These are phyloP conservation scores for Rhizoctonia solani DNA, from an alignment of 1,284 basidiomycete genomes.

Conservation along the genomic window DNA sequence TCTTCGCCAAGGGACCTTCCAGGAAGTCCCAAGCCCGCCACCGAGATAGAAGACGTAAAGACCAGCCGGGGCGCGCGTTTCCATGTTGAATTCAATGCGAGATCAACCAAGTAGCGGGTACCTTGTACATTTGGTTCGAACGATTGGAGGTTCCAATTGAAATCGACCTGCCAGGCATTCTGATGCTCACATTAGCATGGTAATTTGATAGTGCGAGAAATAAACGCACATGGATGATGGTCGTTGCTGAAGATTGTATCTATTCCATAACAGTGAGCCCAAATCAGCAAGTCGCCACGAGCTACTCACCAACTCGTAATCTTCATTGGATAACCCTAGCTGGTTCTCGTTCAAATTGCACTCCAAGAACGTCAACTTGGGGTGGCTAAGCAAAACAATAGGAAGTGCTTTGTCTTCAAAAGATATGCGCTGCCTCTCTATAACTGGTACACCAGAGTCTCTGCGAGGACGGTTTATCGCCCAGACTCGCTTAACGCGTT, in stretches of 20 bases:
- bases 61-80: constrained; percentile 35
- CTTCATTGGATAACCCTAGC: constrained; percentile 4
- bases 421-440: constrained; percentile 11
- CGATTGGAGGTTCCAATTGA: constrained; percentile 37
- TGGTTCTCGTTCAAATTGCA: not conserved
- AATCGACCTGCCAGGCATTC: constrained; percentile 39
- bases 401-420: constrained; percentile 18
- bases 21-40: constrained; percentile 22
- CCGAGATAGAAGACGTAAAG: constrained; percentile 37
- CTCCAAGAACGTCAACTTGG: constrained; percentile 17
- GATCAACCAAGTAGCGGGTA: constrained; percentile 32
- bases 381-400: not conserved
- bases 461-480: constrained; percentile 35
- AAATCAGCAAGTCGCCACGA: not conserved
- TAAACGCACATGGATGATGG: constrained; percentile 27
- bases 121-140: constrained; percentile 36
- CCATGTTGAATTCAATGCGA: constrained; percentile 17
- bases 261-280: not conserved
- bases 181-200: not conserved
- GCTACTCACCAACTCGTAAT: constrained; percentile 16
- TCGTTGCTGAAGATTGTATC: constrained; percentile 17
- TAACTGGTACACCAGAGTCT: not conserved
- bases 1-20: constrained; percentile 24
- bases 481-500: constrained; percentile 35
- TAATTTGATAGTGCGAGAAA: not conserved